Percentiles rank a stretch among this genome's conserved stretches.
phyloP scores from a whole-genome alignment of 2,329 filamentous ascomycete genomes.

The Cladosporium cucumerinum region DNA sequence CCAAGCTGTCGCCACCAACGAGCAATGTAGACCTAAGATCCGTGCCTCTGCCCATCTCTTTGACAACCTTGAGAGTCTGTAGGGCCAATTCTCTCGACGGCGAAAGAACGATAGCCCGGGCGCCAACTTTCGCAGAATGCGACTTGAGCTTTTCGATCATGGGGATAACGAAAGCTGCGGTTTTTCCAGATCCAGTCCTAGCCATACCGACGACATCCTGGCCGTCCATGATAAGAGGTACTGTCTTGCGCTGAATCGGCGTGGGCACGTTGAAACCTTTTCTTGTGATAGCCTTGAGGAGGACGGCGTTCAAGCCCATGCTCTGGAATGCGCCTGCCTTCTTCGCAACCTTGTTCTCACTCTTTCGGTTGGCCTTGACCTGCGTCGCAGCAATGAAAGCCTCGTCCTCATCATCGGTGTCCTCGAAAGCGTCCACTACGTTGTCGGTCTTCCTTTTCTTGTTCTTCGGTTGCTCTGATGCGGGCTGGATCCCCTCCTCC shows the following conservation, averaged over 20 bases:
- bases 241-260: constrained; percentile 94
- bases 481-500: constrained; percentile 9
- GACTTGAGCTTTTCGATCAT: constrained; percentile 93
- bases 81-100: constrained; percentile 91
- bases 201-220: constrained; percentile 99
- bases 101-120: constrained; percentile 82
- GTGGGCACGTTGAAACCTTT: constrained; percentile 97
- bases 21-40: constrained; percentile 87
- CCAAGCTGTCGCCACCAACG: constrained; percentile 90
- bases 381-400: constrained; percentile 88
- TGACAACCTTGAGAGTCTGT: constrained; percentile 93
- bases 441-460: constrained; percentile 19
- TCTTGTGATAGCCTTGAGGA: constrained; percentile 84
- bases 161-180: constrained; percentile 94
- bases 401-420: constrained; percentile 60
- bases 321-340: constrained; percentile 96
- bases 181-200: constrained; percentile 97
- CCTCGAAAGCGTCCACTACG: constrained; percentile 29
- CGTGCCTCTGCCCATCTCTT: constrained; percentile 85
- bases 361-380: constrained; percentile 82
- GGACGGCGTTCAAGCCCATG: constrained; percentile 79
- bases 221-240: constrained; percentile 82
- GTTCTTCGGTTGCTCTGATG: constrained; percentile 4
- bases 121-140: constrained; percentile 82
- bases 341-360: constrained; percentile 78